Percentiles rank a stretch among this genome's conserved stretches.
Evolutionary conservation across 768 basidiomycete genomes (phyloP).

Genomic region (Lactarius psammicola): DNA sequence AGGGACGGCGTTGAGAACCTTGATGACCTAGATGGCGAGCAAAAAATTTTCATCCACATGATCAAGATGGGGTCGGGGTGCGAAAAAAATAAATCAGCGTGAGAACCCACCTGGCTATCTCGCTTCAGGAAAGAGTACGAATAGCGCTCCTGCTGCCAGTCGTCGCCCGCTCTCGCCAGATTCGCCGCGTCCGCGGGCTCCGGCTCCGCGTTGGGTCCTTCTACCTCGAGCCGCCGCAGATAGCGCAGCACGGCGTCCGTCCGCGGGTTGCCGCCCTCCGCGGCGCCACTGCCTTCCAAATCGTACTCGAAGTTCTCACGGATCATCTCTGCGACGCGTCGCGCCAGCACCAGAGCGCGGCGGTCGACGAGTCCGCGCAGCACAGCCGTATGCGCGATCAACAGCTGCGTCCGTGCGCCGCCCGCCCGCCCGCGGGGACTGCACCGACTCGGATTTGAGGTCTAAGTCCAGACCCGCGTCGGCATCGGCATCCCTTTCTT

Average conservation of each 20-base stretch:
- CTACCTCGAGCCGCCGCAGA: conserved; percentile 9
- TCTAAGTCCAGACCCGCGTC: not conserved
- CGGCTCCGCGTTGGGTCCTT: not conserved
- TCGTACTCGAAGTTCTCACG: conserved; percentile 5
- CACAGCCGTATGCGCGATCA: conserved; percentile 4
- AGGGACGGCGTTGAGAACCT: not conserved
- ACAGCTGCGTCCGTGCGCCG: not conserved
- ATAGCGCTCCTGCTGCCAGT: not conserved
- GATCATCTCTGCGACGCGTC: conserved; percentile 2
- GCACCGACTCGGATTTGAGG: not conserved
- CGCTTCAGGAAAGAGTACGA: conserved; percentile 14
- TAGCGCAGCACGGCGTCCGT: conserved; percentile 7
- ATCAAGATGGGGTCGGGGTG: not conserved
- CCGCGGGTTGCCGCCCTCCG: not conserved
- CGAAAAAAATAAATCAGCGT: not conserved
- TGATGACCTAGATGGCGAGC: conserved; percentile 2
- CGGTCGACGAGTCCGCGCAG: conserved; percentile 18
- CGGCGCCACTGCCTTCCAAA: not conserved
- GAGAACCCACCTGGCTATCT: not conserved
- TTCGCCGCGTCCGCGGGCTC: not conserved
- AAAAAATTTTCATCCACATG: not conserved
- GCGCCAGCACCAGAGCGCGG: not conserved
- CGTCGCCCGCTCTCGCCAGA: not conserved
- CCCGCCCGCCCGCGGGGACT: too few relatives aligned
- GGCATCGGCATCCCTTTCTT: not conserved